Conservation (phyloP, 345 rosid genomes). For the Gossypium herbaceum region DNA sequence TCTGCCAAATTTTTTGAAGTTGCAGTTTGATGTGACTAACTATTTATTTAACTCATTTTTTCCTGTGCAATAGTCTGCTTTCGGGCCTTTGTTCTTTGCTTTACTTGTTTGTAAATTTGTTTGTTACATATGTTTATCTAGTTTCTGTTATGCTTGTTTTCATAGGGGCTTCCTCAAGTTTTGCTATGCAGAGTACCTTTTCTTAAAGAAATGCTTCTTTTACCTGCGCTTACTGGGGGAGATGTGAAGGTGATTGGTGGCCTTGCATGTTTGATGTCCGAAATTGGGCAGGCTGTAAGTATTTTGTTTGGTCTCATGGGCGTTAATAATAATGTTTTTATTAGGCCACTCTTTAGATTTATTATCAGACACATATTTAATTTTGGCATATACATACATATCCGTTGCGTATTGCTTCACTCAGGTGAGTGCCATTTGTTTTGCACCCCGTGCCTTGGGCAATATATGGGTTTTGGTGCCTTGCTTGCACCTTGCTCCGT, state of each 20-base stretch:
- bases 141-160: slow-evolving; percentile 22
- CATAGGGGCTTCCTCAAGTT: slow-evolving; percentile 86
- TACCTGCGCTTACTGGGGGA: slow-evolving; percentile 67
- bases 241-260: slow-evolving; percentile 79
- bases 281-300: slow-evolving; percentile 97
- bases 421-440: not conserved
- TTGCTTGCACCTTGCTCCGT: not conserved
- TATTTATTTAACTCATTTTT: not conserved
- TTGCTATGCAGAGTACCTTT: slow-evolving; percentile 68
- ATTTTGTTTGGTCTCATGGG: slow-evolving; percentile 1
- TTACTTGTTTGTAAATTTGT: not conserved
- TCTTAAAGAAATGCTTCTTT: slow-evolving; percentile 73
- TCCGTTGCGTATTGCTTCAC: not conserved
- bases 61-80: not conserved
- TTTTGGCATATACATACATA: not conserved
- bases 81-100: not conserved
- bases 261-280: slow-evolving; percentile 82
- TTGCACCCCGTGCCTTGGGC: not conserved
- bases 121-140: not conserved
- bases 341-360: not conserved
- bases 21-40: slow-evolving; percentile 5
- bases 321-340: not conserved
- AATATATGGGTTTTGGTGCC: not conserved
- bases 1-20: not conserved
- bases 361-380: not conserved